Conservation (phyloP, 108 stramenopile species). For the Craspedostauros australis region DNA sequence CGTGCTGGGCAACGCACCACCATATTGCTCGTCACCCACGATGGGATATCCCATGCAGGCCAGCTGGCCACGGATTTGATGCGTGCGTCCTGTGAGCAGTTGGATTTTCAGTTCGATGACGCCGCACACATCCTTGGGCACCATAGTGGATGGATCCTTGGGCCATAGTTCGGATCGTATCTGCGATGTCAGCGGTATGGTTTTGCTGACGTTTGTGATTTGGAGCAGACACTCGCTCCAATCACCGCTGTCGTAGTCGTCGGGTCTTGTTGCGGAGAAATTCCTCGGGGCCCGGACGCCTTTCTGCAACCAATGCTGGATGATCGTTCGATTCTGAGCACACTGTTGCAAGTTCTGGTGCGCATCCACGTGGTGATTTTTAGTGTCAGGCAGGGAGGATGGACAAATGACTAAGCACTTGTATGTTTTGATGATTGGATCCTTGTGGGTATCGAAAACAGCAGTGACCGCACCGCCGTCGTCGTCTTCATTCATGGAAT, state of each 20-base stretch:
- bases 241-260: not conserved
- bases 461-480: not conserved
- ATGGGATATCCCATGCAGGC: slow-evolving; percentile 64
- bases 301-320: slow-evolving; percentile 71
- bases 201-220: slow-evolving; percentile 43
- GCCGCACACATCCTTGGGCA: slow-evolving; percentile 47
- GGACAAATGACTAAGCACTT: slow-evolving; percentile 68
- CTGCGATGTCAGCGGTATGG: slow-evolving; percentile 10
- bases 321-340: slow-evolving; percentile 17
- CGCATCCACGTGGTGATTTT: not conserved
- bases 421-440: slow-evolving; percentile 74
- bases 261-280: slow-evolving; percentile 27
- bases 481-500: not conserved
- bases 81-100: slow-evolving; percentile 77
- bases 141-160: not conserved
- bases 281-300: slow-evolving; percentile 60
- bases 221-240: slow-evolving; percentile 75
- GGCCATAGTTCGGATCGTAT: slow-evolving; percentile 13
- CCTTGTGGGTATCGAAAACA: not conserved
- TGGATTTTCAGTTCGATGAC: slow-evolving; percentile 65
- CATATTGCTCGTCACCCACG: slow-evolving; percentile 77
- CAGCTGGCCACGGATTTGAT: slow-evolving; percentile 88
- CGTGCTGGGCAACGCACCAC: slow-evolving; percentile 53
- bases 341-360: slow-evolving; percentile 28
- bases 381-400: not conserved